Base-by-base conservation (phyloP, 2,329 filamentous ascomycete genomes). In the Penicillium sp. region DNA sequence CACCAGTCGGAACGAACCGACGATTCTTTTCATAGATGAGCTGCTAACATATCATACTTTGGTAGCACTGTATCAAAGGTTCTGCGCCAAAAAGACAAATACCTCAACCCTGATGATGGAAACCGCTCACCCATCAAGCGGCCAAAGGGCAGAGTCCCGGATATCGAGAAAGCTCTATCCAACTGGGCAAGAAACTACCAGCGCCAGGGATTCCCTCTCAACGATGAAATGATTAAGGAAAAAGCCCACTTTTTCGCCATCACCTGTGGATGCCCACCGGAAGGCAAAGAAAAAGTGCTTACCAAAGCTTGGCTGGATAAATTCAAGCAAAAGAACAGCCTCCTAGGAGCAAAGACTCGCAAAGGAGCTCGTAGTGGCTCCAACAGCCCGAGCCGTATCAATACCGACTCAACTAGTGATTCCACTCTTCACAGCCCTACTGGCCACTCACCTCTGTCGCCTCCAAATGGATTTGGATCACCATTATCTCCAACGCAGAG, bases 31-130 rank as follows among this genome's bases (percentile, higher is more conserved):
- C 7, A 6, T 9, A 9, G 10, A 28, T 28, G 9, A 37, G 3
- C n/a, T 19, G 11, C 42, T 45, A 21, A 31, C 24, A 36, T 46
- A 13, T 33, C 42, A n/a, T 40, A 28, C 40, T 40, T 44, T 37
- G 9, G 47, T 73, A 99, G 94, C 78, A 99, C 94, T 45, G 94
- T 99, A n/a, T 99, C 94, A 51, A 99, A 99, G 72, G 94, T 97
- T 51, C 76, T 99, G 61, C 87, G 93, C 50, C 88, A 96, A 68
- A 96, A 93, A 77, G 94, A 99, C 60, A 94, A 95, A 72, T 97
- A 96, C 74, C 83, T 97, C 14, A 89, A 88, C 67, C 86, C 86
- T 50, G 90, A 90, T 67, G 92, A 91, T 72, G 89, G 87, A 63
- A 91, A 81, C 70, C 85, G 83, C 63, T 93, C 92, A 40, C 90